Evolutionary conservation across 1,284 basidiomycete species (phyloP).

Genomic region (Microbotryum violaceum): DNA sequence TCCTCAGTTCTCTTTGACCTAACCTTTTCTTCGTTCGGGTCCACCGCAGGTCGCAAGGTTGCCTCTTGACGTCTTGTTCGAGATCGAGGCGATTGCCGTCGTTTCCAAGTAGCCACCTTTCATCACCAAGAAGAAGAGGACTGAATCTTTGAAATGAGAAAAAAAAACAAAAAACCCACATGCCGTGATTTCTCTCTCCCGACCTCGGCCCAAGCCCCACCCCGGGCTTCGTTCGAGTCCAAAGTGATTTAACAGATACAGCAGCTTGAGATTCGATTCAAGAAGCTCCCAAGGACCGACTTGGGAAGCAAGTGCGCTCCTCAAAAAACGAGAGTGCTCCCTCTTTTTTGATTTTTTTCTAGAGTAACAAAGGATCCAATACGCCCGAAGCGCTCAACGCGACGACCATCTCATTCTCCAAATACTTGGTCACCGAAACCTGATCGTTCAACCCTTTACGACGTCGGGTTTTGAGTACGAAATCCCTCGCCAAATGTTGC

Average conservation of each 20-base stretch:
- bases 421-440: constrained; percentile 1
- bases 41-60: constrained; percentile 48
- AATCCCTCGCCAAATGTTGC: constrained; percentile 62
- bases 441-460: constrained; percentile 61
- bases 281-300: no score
- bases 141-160: neutral
- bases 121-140: no score
- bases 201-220: no score
- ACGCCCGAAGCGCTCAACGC: constrained; percentile 12
- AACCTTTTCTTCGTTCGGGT: no score
- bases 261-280: neutral
- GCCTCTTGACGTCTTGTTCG: constrained; percentile 73
- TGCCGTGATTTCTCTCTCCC: neutral
- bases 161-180: neutral
- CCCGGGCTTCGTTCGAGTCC: no score
- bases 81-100: constrained; percentile 49
- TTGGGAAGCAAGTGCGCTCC: no score
- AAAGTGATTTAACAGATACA: neutral
- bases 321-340: neutral
- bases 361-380: neutral
- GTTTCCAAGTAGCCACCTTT: neutral
- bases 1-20: neutral
- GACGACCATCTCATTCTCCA: constrained; percentile 21
- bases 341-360: neutral
- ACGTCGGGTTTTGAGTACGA: constrained; percentile 91